Evolutionary conservation across 495 filamentous ascomycete genomes (phyloP).

Genomic region (Hyaloscypha bicolor): DNA sequence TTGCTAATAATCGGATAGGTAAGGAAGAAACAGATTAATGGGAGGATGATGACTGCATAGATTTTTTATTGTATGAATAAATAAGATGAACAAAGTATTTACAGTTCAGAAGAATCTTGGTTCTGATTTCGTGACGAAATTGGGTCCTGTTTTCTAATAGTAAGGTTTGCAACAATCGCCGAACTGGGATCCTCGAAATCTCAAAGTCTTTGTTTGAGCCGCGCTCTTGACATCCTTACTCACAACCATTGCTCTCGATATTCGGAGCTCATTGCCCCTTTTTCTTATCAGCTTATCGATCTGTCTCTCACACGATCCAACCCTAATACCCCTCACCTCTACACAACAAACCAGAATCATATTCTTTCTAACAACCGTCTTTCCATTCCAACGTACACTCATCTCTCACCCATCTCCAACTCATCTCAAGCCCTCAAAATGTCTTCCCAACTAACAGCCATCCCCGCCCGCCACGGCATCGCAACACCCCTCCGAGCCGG

Average conservation of each 20-base stretch:
- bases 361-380: too few species aligned
- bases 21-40: conserved; percentile 56
- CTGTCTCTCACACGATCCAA: neutral
- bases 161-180: too few species aligned
- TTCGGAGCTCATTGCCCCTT: neutral
- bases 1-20: conserved; percentile 39
- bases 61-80: conserved; percentile 18
- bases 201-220: neutral
- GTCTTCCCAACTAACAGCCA: conserved; percentile 19
- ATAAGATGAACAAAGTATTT: neutral
- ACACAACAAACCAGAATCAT: neutral
- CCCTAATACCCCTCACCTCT: neutral
- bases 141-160: too few species aligned
- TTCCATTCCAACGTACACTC: too few species aligned
- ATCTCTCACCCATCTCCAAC: too few species aligned
- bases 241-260: too few species aligned
- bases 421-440: neutral
- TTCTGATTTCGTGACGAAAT: neutral
- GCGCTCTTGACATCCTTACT: too few species aligned
- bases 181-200: neutral
- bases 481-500: conserved; percentile 40
- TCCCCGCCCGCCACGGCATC: conserved; percentile 47
- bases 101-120: neutral
- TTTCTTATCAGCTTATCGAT: neutral
- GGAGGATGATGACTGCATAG: conserved; percentile 41